A percentile compares a stretch with the other conserved stretches of the same genome.
These are phyloP conservation scores for Colletotrichum acutatum DNA, from an alignment of 2,329 filamentous ascomycete genomes.

Conservation along the genomic window DNA sequence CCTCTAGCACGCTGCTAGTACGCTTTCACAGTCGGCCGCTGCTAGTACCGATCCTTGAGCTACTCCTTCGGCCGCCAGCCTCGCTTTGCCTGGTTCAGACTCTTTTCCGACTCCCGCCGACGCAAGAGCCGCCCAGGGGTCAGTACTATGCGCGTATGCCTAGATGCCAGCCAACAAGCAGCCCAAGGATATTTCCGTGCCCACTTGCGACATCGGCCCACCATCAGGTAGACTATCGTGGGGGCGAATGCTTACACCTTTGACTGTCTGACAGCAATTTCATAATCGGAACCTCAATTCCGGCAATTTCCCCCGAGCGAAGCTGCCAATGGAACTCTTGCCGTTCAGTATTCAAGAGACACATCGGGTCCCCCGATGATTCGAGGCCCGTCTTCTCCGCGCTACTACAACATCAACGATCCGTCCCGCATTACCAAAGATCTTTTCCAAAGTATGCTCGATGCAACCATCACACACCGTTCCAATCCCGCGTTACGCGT, in stretches of 20 bases:
- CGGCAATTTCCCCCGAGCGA: neutral
- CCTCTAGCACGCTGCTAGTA: neutral
- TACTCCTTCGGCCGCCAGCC: neutral
- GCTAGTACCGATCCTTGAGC: neutral
- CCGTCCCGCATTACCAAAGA: neutral
- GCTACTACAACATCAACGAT: neutral
- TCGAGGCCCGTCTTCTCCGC: neutral
- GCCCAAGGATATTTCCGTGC: neutral
- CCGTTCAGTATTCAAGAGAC: neutral
- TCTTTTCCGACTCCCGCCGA: neutral
- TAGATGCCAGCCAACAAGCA: neutral
- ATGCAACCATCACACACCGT: neutral
- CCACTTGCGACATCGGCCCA: slow-evolving; percentile 16
- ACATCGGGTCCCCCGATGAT: neutral
- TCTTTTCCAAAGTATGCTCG: neutral
- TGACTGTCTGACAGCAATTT: neutral
- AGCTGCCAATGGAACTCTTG: neutral
- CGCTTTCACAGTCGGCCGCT: neutral
- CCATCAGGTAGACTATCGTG: neutral
- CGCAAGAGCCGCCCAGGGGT: neutral
- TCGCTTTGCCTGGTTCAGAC: neutral
- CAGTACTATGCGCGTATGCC: neutral
- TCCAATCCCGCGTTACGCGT: neutral
- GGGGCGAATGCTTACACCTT: neutral
- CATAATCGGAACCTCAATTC: neutral